Evolutionary conservation across 2,329 filamentous ascomycete species (phyloP).

Genomic region (Phyllosticta citrichinensis): DNA sequence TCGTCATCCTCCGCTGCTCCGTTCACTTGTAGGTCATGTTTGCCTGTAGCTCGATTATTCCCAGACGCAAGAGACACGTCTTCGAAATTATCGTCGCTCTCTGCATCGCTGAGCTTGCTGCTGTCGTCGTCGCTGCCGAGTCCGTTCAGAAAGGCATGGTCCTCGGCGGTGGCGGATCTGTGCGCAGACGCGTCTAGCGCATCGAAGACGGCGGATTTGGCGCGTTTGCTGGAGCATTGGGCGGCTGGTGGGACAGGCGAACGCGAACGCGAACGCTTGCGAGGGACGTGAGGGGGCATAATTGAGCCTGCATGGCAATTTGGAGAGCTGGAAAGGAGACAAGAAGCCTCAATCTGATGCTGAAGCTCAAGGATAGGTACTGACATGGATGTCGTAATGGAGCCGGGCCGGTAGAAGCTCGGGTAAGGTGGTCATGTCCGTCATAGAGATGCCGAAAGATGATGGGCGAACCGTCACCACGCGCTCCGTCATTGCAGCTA

Average conservation of each 20-base stretch:
- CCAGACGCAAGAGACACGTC: background rate
- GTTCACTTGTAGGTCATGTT: background rate
- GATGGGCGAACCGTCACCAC: background rate
- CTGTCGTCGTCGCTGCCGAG: background rate
- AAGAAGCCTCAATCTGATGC: background rate
- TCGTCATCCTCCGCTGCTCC: slow-evolving; percentile 7
- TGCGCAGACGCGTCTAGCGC: slow-evolving; percentile 5
- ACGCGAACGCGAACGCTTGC: slow-evolving; percentile 7
- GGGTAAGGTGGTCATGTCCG: background rate
- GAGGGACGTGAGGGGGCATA: slow-evolving; percentile 10
- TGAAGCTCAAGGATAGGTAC: background rate
- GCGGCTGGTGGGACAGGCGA: background rate
- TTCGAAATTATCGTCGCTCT: slow-evolving; percentile 6
- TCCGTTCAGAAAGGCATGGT: slow-evolving; percentile 9
- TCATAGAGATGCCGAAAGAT: slow-evolving; percentile 5
- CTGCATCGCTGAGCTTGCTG: background rate
- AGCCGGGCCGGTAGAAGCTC: background rate
- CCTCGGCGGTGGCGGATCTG: background rate
- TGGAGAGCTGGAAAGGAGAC: background rate
- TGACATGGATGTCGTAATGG: background rate
- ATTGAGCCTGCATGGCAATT: background rate
- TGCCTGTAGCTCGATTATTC: background rate
- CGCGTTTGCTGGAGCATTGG: background rate
- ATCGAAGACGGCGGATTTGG: slow-evolving; percentile 5
- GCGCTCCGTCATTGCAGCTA: background rate